These are phyloP conservation scores for Cryptomeria japonica DNA, from an alignment of 75 land plant species.

Conservation along the genomic window DNA sequence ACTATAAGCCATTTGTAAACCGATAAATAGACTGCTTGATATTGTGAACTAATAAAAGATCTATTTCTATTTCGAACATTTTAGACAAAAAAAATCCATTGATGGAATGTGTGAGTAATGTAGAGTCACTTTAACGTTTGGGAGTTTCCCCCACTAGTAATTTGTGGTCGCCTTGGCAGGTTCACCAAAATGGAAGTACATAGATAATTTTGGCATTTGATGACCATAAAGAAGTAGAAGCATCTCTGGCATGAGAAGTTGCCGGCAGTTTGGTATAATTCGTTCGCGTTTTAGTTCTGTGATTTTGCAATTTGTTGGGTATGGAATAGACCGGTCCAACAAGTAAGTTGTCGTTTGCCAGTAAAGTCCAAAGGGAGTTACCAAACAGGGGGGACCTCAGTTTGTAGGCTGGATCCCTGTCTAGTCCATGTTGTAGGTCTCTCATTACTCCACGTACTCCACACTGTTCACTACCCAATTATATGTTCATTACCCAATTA, in stretches of 20 bases:
- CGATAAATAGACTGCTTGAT: no score
- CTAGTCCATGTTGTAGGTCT: neutral
- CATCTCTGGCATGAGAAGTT: neutral
- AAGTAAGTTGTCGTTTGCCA: neutral
- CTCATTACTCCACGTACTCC: neutral
- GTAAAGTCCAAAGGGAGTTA: neutral
- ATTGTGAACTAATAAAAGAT: no score
- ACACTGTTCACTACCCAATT: neutral
- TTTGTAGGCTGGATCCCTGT: neutral
- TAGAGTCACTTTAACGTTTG: no score
- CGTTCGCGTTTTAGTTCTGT: neutral
- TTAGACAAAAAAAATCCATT: no score
- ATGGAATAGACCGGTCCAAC: neutral
- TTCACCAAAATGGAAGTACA: neutral
- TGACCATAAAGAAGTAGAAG: neutral
- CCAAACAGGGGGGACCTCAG: neutral
- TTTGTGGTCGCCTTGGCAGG: no score
- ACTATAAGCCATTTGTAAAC: no score
- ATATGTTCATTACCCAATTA: slow-evolving; percentile 7
- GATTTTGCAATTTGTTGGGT: neutral
- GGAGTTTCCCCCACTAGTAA: no score
- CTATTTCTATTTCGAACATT: no score
- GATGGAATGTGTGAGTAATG: no score
- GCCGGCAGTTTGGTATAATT: neutral
- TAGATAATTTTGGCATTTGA: neutral